Conservation (phyloP, 225 moss, liverwort and hornwort species). For the Thuidium tamariscinum region DNA sequence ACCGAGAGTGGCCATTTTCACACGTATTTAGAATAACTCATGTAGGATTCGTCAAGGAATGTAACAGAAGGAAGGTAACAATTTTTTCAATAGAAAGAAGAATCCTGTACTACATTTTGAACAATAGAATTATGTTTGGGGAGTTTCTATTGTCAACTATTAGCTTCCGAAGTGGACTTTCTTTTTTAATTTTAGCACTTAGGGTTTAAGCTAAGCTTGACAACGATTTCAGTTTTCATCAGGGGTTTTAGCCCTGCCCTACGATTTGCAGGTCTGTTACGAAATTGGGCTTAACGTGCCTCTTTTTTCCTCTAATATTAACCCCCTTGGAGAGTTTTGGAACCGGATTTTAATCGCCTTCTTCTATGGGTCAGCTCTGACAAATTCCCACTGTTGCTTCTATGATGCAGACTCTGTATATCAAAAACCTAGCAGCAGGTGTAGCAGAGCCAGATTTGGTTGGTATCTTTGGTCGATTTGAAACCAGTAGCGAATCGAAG, state of each 20-base stretch:
- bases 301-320: neutral
- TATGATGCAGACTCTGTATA: slow-evolving; percentile 34
- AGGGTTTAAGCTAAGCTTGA: neutral
- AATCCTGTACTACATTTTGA: neutral
- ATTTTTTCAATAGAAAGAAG: neutral
- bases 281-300: neutral
- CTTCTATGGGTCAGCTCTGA: neutral
- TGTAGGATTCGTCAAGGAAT: neutral
- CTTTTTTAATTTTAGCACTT: neutral
- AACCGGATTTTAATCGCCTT: neutral
- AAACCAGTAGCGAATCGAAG: slow-evolving; percentile 3
- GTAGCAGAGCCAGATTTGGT: slow-evolving; percentile 26
- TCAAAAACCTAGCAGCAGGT: slow-evolving; percentile 33
- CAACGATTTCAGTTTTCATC: neutral
- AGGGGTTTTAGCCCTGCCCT: neutral
- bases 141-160: neutral
- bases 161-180: neutral
- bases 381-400: neutral
- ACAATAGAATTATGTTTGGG: neutral
- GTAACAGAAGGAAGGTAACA: neutral
- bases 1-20: neutral
- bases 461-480: slow-evolving; percentile 27
- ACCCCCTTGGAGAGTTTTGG: neutral
- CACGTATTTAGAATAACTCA: neutral
- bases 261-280: neutral